Evolutionary conservation across 352 stramenopile genomes (phyloP).

Genomic region (Phytopythium litorale): DNA sequence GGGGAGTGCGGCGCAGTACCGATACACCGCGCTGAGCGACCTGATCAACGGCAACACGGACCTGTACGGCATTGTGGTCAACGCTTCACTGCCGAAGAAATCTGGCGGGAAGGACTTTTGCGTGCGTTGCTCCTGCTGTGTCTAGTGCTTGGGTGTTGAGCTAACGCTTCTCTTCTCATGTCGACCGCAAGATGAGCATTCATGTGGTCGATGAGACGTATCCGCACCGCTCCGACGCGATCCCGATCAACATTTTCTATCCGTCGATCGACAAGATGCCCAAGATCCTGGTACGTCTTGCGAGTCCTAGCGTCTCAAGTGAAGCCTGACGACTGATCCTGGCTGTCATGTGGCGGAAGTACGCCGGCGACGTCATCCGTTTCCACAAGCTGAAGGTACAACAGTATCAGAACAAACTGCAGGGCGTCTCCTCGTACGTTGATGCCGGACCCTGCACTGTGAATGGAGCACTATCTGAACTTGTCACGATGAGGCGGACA

Average conservation of each 20-base stretch:
- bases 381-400: conserved; percentile 79
- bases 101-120: conserved; percentile 57
- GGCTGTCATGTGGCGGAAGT: conserved; percentile 20
- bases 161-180: neutral
- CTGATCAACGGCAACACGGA: conserved; percentile 53
- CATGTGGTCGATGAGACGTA: conserved; percentile 63
- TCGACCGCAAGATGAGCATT: conserved; percentile 51
- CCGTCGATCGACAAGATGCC: conserved; percentile 55
- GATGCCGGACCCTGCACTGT: neutral
- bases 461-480: neutral
- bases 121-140: conserved; percentile 30
- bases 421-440: conserved; percentile 53
- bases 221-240: conserved; percentile 41
- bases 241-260: conserved; percentile 69
- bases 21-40: conserved; percentile 53
- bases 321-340: neutral
- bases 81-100: conserved; percentile 66
- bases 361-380: conserved; percentile 70
- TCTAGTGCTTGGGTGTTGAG: neutral
- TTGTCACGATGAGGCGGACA: neutral
- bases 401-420: conserved; percentile 45
- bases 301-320: neutral
- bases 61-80: conserved; percentile 71
- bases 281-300: conserved; percentile 40
- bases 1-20: conserved; percentile 32